A percentile compares a stretch with the other conserved stretches of the same genome.
Conservation (phyloP, 2,329 filamentous ascomycete species). For the Pestalotiopsis sp. region DNA sequence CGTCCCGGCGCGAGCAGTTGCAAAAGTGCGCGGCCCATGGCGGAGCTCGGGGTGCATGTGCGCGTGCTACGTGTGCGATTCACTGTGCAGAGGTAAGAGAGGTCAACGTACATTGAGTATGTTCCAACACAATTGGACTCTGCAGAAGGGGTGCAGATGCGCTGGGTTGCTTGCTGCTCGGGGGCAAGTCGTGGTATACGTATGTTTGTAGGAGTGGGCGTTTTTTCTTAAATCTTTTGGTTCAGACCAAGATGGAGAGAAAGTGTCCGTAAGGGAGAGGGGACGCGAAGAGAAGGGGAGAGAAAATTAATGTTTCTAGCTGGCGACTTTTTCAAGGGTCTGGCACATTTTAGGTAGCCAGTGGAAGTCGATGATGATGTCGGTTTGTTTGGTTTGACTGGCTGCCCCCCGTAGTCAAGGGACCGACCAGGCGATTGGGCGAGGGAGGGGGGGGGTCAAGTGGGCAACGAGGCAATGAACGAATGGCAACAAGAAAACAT, state of each 20-base stretch:
- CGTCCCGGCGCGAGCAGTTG: too few species aligned
- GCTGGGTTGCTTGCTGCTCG: neutral
- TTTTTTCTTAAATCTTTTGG: neutral
- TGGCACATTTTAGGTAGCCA: neutral
- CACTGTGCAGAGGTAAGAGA: neutral
- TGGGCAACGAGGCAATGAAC: neutral
- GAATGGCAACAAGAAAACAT: neutral
- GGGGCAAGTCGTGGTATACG: neutral
- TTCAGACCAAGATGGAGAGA: neutral
- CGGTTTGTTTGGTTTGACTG: constrained; percentile 11
- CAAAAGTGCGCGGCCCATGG: too few species aligned
- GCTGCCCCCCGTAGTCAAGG: neutral
- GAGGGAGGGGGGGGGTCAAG: neutral
- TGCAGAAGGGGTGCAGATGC: neutral
- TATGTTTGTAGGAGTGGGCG: neutral
- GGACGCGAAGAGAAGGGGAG: neutral
- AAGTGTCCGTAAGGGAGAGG: neutral
- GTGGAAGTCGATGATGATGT: constrained; percentile 11
- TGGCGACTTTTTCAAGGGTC: neutral
- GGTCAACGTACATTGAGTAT: neutral
- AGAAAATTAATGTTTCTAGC: neutral
- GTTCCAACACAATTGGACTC: neutral
- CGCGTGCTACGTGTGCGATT: neutral
- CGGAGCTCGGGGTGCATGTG: neutral
- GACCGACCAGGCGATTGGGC: neutral